A percentile compares a stretch with the other conserved stretches of the same genome.
phyloP scores from a whole-genome alignment of 2,329 filamentous ascomycete species.

The Trichoderma afroharzianum region DNA sequence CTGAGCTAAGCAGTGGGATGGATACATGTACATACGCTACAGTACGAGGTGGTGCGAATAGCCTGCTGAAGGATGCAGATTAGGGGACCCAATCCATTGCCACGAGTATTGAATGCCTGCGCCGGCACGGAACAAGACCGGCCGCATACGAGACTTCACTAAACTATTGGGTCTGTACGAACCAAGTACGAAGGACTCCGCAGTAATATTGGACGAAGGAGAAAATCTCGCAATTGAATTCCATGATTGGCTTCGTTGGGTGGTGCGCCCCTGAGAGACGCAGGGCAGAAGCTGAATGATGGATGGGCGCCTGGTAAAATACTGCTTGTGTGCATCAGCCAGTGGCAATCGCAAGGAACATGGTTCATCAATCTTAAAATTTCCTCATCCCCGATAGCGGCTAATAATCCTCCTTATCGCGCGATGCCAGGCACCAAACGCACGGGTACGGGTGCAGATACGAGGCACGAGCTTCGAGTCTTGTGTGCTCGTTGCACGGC shows the following conservation, averaged over 20 bases:
- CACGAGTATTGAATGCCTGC: background rate
- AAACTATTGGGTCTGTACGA: background rate
- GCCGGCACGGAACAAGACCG: background rate
- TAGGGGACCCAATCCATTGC: background rate
- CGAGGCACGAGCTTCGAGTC: background rate
- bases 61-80: background rate
- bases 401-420: constrained; percentile 12
- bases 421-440: constrained; percentile 2
- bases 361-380: constrained; percentile 5
- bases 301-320: background rate
- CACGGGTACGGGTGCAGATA: background rate
- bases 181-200: background rate
- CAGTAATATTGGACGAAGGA: background rate
- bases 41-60: background rate
- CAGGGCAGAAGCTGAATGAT: background rate
- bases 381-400: background rate
- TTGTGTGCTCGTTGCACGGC: constrained; percentile 3
- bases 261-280: background rate
- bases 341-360: background rate
- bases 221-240: background rate
- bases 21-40: background rate
- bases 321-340: background rate
- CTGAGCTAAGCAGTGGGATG: background rate
- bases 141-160: constrained; percentile 2
- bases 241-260: background rate